Evolutionary conservation across 805 yeast species (phyloP), one percentile per base, ranked within the genome.

Genomic region (Metschnikowia vanudenii): DNA sequence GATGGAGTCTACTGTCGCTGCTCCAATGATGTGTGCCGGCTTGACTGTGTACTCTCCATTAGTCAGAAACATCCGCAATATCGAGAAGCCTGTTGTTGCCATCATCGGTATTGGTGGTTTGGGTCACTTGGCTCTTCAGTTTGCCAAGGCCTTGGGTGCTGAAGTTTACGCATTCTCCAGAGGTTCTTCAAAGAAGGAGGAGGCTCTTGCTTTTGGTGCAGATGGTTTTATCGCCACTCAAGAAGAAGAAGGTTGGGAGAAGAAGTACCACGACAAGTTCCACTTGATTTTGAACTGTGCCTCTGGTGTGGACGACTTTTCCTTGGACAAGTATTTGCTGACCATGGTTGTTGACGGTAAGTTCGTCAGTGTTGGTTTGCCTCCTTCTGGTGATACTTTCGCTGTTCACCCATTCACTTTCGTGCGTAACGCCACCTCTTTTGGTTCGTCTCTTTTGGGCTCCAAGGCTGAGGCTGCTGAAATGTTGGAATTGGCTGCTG

Each of bases 21-120:
- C 89, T 3, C 90, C 91, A 43, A 68, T 85, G 67, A 67, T 84
- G 69, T 85, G 92, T 71, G 92, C 88, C 46, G 92, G 92, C 45
- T 69, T 83, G 60, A 85, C 92, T 11, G 82, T 80, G 12, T 85
- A 69, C 68, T 77, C 87, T 7, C 92, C 92, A 45, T 64, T 85
- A 54, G 69, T 76, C 48, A 73, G 83, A 63, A 79, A 75, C 46
- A 56, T 53, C 51, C 41, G 45, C 38, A 37, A 43, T 40, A 17
- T 44, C 33, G 42, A 49, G 33, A 44, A 51, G 38, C 57, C 59
- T 6, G 73, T 69, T 31, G 70, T 84, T 34, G 96, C 94, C 44
- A 68, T 80, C 50, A 64, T 78, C 41, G 82, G 82, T 50, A 73
- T 78, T 52, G 82, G 82, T 58, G 82, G 82, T 37, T 67, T 78